Base-by-base conservation (phyloP, 2,329 filamentous ascomycete genomes). In the Elsinoe ampelina region DNA sequence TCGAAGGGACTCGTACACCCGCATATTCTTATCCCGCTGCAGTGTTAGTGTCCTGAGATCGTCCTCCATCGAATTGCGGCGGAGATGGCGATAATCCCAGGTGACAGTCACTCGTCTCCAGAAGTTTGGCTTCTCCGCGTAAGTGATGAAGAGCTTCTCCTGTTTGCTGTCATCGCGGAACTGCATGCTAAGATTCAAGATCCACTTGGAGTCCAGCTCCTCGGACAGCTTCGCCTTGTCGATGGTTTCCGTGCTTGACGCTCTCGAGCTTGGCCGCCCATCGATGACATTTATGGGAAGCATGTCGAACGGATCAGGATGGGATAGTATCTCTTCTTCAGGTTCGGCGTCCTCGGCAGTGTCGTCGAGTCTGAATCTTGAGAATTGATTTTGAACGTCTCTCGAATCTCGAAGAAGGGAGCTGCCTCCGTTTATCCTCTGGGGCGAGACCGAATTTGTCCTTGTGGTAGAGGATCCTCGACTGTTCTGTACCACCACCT, bases 101-200 rank as follows among this genome's bases (percentile, higher is more conserved):
- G 93, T 96, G 30, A 98, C 84, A 2, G 93, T 97, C 52, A 98
- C 86, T 51, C 92, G 81, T 57, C 89, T 83, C 88, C 91, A 95
- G 60, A 82, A 76, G 60, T 82, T 86, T 3, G 88, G 84, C 48
- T 81, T 80, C 69, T 95, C 86, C 48, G 90, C 88, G 69, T 88
- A 98, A 0, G 93, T 97, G 61, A 98, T 85, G 70, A 97, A 98
- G 75, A 97, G 97, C 70, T 98, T 98, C 71, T 98, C 93, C 42
- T 92, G 82, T 64, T 88, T 87, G 11, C 91, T 95, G 65, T 86
- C 85, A 72, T 98, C 93, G 58, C 91, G 83, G 70, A 96, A 98
- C 70, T 95, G 90, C 93, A 98, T 96, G 72, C 90, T 96, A 59
- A 97, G 79, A 67, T 98, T 98, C 63, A 98, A 77, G 59, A 98